Evolutionary conservation across 805 yeast genomes (phyloP).

Genomic region (Dipodascopsis tothii): DNA sequence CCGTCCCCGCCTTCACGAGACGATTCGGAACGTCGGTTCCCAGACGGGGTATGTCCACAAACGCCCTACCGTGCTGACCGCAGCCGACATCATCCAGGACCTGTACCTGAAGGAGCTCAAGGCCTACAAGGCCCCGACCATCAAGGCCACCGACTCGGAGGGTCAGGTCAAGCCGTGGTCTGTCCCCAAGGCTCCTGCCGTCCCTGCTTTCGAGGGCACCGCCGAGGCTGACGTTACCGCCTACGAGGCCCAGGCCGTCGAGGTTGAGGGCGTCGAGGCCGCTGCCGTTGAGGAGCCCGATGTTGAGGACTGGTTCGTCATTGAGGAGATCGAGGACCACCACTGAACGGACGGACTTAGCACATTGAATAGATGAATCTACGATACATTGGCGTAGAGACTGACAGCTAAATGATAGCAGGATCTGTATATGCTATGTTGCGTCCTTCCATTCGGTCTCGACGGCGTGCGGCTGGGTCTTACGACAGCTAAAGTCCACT

Average conservation of each 20-base stretch:
- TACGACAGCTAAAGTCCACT: too few relatives aligned
- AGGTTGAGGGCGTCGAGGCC: conserved; percentile 54
- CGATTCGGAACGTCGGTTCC: conserved; percentile 15
- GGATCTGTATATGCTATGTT: too few relatives aligned
- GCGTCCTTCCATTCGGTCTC: too few relatives aligned
- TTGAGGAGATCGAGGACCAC: conserved; percentile 34
- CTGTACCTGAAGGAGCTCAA: conserved; percentile 80
- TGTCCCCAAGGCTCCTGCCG: conserved; percentile 68
- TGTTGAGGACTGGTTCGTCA: conserved; percentile 39
- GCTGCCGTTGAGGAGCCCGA: conserved; percentile 33
- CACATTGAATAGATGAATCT: too few relatives aligned
- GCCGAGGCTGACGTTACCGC: conserved; percentile 60
- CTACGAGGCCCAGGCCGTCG: conserved; percentile 57
- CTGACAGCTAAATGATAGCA: too few relatives aligned
- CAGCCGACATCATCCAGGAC: conserved; percentile 62
- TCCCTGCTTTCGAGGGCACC: conserved; percentile 56
- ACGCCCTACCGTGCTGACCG: neutral
- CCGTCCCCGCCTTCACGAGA: conserved; percentile 16
- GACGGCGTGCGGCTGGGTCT: too few relatives aligned
- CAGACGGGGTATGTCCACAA: conserved; percentile 15
- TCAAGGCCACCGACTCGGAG: conserved; percentile 66
- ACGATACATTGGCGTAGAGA: too few relatives aligned
- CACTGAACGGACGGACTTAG: too few relatives aligned
- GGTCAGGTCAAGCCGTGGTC: conserved; percentile 76
- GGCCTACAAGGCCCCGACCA: conserved; percentile 77